Conservation (phyloP, 2,329 filamentous ascomycete genomes). For the Pseudogymnoascus sp. region DNA sequence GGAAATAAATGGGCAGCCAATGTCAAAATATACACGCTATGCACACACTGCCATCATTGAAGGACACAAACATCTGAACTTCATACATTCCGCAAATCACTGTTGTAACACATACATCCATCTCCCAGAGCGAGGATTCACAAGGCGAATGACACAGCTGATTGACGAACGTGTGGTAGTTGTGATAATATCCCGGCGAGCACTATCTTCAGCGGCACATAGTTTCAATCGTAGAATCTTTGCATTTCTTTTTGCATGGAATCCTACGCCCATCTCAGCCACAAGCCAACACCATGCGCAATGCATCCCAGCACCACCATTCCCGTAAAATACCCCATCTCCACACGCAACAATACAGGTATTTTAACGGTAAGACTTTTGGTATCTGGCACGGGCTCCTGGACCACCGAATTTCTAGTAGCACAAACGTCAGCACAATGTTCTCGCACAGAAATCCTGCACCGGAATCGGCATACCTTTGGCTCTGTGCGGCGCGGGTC, state of each 20-base stretch:
- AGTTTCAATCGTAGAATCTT: slow-evolving; percentile 22
- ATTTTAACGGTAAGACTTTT: slow-evolving; percentile 99
- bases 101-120: background rate
- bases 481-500: slow-evolving; percentile 99
- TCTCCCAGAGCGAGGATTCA: background rate
- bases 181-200: background rate
- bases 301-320: slow-evolving; percentile 30
- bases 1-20: background rate
- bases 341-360: slow-evolving; percentile 99
- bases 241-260: slow-evolving; percentile 31
- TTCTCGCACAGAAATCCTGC: background rate
- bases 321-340: slow-evolving; percentile 23
- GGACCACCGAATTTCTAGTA: slow-evolving; percentile 61
- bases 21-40: background rate
- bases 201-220: slow-evolving; percentile 3
- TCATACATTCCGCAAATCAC: background rate
- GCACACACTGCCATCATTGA: background rate
- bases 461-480: slow-evolving; percentile 61
- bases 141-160: background rate
- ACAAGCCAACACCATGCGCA: slow-evolving; percentile 31
- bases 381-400: slow-evolving; percentile 93
- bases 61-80: background rate
- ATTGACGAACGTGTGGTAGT: background rate
- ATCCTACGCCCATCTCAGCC: slow-evolving; percentile 31
- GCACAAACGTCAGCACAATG: slow-evolving; percentile 19